Percentiles rank a stretch among this genome's conserved stretches.
These are phyloP conservation scores for Patellifolia procumbens DNA, from an alignment of 179 eudicot genomes.

Conservation along the genomic window DNA sequence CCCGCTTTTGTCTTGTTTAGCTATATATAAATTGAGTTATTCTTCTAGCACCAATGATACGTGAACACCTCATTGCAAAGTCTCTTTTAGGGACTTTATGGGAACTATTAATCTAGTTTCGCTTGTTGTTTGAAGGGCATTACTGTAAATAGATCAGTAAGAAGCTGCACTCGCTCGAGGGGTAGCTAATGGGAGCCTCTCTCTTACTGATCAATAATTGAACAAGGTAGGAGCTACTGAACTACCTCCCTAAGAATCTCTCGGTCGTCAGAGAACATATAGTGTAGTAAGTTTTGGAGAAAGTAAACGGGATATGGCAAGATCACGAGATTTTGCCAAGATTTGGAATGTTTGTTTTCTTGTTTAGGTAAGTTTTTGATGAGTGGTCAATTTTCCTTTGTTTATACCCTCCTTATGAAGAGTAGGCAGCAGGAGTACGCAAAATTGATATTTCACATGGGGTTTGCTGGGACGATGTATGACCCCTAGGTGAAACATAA, in stretches of 20 bases:
- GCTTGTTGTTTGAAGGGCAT: neutral
- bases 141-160: neutral
- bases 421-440: constrained; percentile 21
- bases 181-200: neutral
- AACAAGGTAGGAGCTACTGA: neutral
- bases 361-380: constrained; percentile 11
- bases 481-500: constrained; percentile 26
- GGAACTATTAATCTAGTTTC: neutral
- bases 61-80: neutral
- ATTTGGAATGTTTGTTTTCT: neutral
- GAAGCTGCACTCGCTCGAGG: neutral
- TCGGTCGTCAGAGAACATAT: neutral
- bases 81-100: neutral
- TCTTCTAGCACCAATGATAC: neutral
- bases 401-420: neutral
- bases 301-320: neutral
- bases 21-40: too few species aligned
- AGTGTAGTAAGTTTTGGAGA: neutral
- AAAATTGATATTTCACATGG: constrained; percentile 29
- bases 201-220: neutral
- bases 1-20: too few species aligned
- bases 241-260: neutral
- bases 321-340: constrained; percentile 9
- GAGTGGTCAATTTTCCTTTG: constrained; percentile 5
- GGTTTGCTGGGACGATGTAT: constrained; percentile 20